Evolutionary conservation across 768 basidiomycete species (phyloP).

Genomic region (Hebeloma cylindrosporum): DNA sequence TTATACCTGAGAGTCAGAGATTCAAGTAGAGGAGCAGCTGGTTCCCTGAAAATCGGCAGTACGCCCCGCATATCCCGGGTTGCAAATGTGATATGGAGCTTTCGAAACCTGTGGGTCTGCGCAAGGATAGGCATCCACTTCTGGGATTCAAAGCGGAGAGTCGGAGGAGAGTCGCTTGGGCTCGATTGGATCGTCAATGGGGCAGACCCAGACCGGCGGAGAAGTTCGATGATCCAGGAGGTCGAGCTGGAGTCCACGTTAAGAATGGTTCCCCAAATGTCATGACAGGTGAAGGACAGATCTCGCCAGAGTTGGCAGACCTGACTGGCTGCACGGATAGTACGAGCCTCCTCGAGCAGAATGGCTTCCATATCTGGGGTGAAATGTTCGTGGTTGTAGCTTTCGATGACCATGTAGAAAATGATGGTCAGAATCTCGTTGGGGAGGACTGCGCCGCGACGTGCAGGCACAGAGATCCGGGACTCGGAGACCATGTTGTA

Average conservation of each 20-base stretch:
- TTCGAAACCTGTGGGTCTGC: background rate
- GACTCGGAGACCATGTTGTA: no score
- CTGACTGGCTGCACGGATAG: background rate
- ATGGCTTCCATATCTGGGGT: background rate
- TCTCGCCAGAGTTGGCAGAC: background rate
- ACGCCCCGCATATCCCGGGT: background rate
- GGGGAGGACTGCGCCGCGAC: background rate
- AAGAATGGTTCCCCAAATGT: conserved; percentile 1
- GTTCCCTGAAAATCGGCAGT: background rate
- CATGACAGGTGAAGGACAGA: background rate
- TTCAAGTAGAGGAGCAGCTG: background rate
- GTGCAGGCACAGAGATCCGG: no score
- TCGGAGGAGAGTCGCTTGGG: background rate
- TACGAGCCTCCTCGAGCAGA: background rate
- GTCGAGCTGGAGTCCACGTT: background rate
- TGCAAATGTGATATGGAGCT: background rate
- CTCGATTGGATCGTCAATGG: background rate
- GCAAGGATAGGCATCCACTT: background rate
- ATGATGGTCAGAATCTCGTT: background rate
- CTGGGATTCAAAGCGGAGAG: background rate
- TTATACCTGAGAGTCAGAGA: no score
- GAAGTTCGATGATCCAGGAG: background rate
- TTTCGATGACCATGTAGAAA: background rate
- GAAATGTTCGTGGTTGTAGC: background rate
- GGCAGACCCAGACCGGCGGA: background rate